Base-by-base conservation (phyloP, 495 filamentous ascomycete genomes). In the Hypoxylon cercidicola region DNA sequence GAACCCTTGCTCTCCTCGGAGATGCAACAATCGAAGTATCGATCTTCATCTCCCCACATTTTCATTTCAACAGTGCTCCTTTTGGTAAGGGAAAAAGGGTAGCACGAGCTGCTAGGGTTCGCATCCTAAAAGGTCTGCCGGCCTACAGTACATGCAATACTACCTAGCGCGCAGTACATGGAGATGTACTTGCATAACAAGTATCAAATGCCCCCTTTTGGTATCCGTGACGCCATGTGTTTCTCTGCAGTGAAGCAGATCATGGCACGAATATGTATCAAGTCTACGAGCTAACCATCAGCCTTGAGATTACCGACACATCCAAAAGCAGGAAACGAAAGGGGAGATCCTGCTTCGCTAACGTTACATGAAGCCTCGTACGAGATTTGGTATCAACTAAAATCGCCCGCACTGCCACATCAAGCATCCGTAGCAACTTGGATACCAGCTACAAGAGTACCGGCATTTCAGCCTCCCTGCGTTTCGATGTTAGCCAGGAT, bases 1-100 rank as follows among this genome's bases (percentile, higher is more conserved):
- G 43, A 52, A 18, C 39, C 60, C 50, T 25, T 52, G 35, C 15
- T 40, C 61, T 73, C 75, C 73, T 77, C 69, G 73, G 73, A 74
- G 73, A 77, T 77, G 75, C 62, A 49, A 64, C 56, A 61, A 41
- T 49, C 53, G 37, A 59, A 61, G 60, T 43, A 62, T 63, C 59
- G 59, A 68, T 68, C 65, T 63, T 63, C 65, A 23, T 44, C 55
- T 57, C 65, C 45, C 59, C 65, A 63, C 58, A 68, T 44, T 68
- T 60, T 49, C 13, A 19, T 68, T 60, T 49, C 13, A 19, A 53
- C 48, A 23, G 35, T 55, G 23, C 32, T 30, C 45, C 25, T 28
- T 54, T 49, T 19, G 16, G 25, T 56, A 58, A 52, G 56, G n/a
- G 49, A 55, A 19, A 45, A 58, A 32, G 30, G 30, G 30, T 32